A percentile compares a stretch with the other conserved stretches of the same genome.
Evolutionary conservation across 164 flowering plant genomes (phyloP).

Genomic region (Protea cynaroides): DNA sequence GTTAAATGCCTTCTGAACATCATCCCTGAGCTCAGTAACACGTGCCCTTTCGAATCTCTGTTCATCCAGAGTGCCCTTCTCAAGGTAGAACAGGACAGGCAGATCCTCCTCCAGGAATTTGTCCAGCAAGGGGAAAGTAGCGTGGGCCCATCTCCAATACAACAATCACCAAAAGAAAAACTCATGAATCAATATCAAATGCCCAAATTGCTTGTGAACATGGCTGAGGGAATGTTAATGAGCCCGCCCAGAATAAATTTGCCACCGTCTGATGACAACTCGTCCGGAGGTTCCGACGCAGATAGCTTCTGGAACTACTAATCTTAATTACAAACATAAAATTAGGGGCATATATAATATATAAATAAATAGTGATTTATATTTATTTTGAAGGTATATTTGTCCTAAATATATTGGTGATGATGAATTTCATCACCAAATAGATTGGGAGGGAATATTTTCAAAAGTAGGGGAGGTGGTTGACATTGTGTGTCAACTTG

Average conservation of each 20-base stretch:
- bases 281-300: conserved; percentile 25
- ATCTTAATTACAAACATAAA: too few species aligned
- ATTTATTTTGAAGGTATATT: too few species aligned
- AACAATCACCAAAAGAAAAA: conserved; percentile 5
- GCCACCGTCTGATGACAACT: conserved; percentile 17
- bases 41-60: conserved; percentile 40
- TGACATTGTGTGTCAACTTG: too few species aligned
- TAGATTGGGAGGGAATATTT: too few species aligned
- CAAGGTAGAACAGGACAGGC: conserved; percentile 39
- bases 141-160: conserved; percentile 58
- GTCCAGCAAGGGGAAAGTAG: conserved; percentile 52
- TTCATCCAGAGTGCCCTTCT: conserved; percentile 51
- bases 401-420: too few species aligned
- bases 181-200: conserved; percentile 31
- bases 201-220: conserved; percentile 48
- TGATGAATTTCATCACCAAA: too few species aligned
- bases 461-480: too few species aligned
- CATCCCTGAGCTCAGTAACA: conserved; percentile 52
- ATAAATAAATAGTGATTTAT: too few species aligned
- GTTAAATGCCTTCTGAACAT: conserved; percentile 49
- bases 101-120: conserved; percentile 60
- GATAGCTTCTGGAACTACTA: conserved; percentile 40
- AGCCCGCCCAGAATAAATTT: conserved; percentile 50
- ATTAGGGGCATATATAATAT: too few species aligned
- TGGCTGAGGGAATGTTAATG: conserved; percentile 63